These are phyloP conservation scores for Perkinsus olseni DNA, from an alignment of 169 alveolate species.

Conservation along the genomic window DNA sequence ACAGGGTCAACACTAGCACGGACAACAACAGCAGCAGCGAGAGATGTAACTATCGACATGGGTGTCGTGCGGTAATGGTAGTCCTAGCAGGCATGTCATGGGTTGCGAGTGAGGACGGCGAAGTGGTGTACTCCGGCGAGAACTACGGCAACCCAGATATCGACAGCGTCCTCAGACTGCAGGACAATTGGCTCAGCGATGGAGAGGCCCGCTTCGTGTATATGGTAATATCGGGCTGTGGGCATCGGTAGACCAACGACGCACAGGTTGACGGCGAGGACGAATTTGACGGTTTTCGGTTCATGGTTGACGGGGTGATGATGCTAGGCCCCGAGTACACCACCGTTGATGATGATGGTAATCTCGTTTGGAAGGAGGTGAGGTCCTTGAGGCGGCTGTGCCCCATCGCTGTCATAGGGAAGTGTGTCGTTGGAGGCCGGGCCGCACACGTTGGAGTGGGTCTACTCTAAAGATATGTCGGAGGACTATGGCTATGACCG, in stretches of 20 bases:
- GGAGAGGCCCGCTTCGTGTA: background rate
- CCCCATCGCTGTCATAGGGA: background rate
- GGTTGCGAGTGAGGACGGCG: background rate
- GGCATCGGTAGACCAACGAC: background rate
- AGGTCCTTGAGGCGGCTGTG: background rate
- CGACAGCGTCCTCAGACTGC: background rate
- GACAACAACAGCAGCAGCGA: background rate
- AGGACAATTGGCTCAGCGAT: background rate
- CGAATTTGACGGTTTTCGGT: background rate
- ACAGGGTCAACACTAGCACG: background rate
- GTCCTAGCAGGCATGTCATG: background rate
- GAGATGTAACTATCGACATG: background rate
- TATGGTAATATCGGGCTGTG: background rate
- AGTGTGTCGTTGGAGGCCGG: background rate
- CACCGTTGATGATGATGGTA: background rate
- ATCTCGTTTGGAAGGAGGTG: background rate
- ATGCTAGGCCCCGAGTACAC: background rate
- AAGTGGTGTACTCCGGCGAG: background rate
- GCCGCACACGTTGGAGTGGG: background rate
- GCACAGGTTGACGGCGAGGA: background rate
- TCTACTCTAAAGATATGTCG: background rate
- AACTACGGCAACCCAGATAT: background rate
- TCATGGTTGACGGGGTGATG: background rate
- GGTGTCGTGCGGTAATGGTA: background rate
- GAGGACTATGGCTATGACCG: background rate